Base-by-base conservation (phyloP, 2,329 filamentous ascomycete genomes). In the Cladosporium sp. region DNA sequence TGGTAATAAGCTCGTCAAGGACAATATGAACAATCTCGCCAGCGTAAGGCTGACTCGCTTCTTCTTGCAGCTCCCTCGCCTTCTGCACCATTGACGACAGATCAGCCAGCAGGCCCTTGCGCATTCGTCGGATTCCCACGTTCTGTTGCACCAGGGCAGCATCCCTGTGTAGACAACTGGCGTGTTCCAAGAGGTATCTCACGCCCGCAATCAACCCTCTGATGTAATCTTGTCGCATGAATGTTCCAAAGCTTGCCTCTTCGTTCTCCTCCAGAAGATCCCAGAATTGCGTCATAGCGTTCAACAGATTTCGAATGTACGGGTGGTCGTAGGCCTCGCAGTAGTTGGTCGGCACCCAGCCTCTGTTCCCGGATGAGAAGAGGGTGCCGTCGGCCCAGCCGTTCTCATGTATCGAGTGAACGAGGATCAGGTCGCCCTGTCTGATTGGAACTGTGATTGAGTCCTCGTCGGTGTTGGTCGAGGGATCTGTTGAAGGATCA, bases 271-370 rank as follows among this genome's bases (percentile, higher is more conserved):
- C 91, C 71, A 97, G 85, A 61, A 96, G 81, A 76, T 97, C 93
- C 93, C 93, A 97, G 67, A 98, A 93, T 75, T 95, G 91, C 16
- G 95, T 88, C 67, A 97, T 82, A 0, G 93, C 92, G 72, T 92
- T 93, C 39, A 99, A 83, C 25, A 99, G 83, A 68, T 88, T 93
- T 63, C 89, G 87, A 84, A 98, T 93, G 69, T 93, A 89, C 25
- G 92, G 87, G 54, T 94, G 92, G 70, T 97, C 92, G 76, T 97
- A 99, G 11, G 92, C 86, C 76, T 97, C 93, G 81, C 95, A 99
- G 77, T 98, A 99, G 78, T 99, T 99, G 10, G 95, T 99, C 2
- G 95, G 95, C 67, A 99, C 82, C 95, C 95, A 99, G 68, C 95
- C 95, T 71, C 95, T 86, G 59, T 91, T 90, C 28, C 94, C 94